Evolutionary conservation across 139 green algal species (phyloP).

Genomic region (Chlamydomonas sphaeroides): DNA sequence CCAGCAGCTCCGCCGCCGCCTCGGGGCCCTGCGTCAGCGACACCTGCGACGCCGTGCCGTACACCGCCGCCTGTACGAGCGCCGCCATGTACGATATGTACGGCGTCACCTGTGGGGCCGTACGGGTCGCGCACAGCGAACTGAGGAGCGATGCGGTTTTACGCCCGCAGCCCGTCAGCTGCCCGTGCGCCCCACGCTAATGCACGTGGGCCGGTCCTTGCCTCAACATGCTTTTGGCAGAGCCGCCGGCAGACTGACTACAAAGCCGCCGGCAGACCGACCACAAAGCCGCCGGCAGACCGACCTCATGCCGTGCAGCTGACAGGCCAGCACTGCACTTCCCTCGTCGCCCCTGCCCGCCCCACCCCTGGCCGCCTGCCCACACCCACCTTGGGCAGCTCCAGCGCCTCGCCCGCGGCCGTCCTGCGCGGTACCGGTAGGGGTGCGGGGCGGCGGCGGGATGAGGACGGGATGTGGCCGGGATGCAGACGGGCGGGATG

Average conservation of each 20-base stretch:
- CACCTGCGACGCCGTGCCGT: conserved; percentile 6
- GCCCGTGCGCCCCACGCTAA: too few species aligned
- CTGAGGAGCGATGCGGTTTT: not conserved
- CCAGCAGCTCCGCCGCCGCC: conserved; percentile 28
- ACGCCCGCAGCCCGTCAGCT: too few species aligned
- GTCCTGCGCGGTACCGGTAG: not conserved
- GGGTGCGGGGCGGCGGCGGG: not conserved
- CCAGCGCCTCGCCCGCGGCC: not conserved
- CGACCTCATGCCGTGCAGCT: not conserved
- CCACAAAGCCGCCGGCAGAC: too few species aligned
- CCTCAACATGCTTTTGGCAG: too few species aligned
- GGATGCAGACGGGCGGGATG: too few species aligned
- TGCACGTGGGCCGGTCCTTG: too few species aligned
- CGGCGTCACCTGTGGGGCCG: not conserved
- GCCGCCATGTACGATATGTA: not conserved
- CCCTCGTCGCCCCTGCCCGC: not conserved
- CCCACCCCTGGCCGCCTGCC: too few species aligned
- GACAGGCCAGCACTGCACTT: not conserved
- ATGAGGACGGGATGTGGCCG: too few species aligned
- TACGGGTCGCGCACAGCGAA: too few species aligned
- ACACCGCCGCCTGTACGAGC: conserved; percentile 5
- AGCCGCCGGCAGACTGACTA: too few species aligned
- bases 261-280: too few species aligned
- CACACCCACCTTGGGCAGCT: conserved; percentile 40
- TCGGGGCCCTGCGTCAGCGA: conserved; percentile 7